Evolutionary conservation across 75 land plant genomes (phyloP).

Genomic region (Sequoiadendron giganteum): DNA sequence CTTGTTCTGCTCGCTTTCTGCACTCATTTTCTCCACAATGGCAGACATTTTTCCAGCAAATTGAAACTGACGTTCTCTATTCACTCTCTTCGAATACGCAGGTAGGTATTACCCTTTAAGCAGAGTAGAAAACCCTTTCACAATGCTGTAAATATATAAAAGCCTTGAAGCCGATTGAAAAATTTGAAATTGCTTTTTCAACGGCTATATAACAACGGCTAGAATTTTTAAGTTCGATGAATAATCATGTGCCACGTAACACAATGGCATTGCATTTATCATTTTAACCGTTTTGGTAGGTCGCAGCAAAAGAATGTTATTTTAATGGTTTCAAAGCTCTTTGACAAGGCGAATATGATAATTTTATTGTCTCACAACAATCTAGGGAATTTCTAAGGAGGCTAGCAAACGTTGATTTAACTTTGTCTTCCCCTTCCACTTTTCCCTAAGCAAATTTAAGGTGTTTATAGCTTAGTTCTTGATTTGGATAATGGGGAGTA

Average conservation of each 20-base stretch:
- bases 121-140: not conserved
- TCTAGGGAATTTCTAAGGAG: too few species aligned
- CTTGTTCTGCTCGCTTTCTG: conserved; percentile 16
- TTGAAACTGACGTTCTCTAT: not conserved
- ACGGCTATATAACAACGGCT: not conserved
- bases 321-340: too few species aligned
- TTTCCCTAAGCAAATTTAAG: too few species aligned
- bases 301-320: too few species aligned
- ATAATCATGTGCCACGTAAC: not conserved
- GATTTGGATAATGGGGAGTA: too few species aligned
- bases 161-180: not conserved
- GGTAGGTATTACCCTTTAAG: not conserved
- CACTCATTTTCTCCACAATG: conserved; percentile 11
- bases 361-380: too few species aligned
- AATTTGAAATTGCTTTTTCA: not conserved
- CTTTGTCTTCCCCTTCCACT: too few species aligned
- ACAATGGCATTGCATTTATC: not conserved
- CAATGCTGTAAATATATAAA: not conserved
- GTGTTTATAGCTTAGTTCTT: too few species aligned
- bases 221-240: not conserved
- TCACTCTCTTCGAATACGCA: not conserved
- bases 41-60: not conserved
- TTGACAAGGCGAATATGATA: too few species aligned
- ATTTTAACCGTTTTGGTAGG: too few species aligned
- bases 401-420: too few species aligned